Evolutionary conservation across 2,329 filamentous ascomycete species (phyloP), one percentile per base, ranked within the genome.

Genomic region (Aspergillus nomiae): DNA sequence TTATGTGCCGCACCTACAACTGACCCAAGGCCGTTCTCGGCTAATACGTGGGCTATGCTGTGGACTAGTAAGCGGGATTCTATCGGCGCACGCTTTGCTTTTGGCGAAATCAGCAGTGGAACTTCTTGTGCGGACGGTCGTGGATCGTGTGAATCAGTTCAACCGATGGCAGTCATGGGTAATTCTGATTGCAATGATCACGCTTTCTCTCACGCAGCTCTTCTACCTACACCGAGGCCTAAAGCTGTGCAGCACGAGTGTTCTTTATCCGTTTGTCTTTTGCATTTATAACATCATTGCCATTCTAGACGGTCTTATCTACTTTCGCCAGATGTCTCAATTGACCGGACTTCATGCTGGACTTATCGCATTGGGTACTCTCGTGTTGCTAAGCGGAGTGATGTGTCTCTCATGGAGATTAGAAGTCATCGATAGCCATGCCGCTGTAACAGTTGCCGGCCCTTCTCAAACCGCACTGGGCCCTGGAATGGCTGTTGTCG

Each of bases 221-320:
- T 99, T 97, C 80, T 98, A 96, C 78, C 87, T 99, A 64, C 95
- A 99, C 75, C 88, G 92, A 50, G 95, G 95, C 59, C 85, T 99
- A 66, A 97, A 97, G 79, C 85, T 99, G 58, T 93, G 96, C 77
- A 97, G 94, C 60, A 98, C 95, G 26, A 97, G 92, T 72, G 90
- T 98, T 65, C 85, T 99, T 69, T 99, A 99, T 78, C 95, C 95
- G 6, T 89, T 98, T 70, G 94, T 98, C 45, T 99, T 99, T 80
- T 99, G 95, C 84, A 88, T 98, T 67, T 99, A 98, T 85, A 99
- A 99, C 83, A 97, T 99, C 73, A 94, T 98, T 73, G 95, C 95
- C 68, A 99, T 99, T 70, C 83, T 98, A 69, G 95, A 99, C 78
- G 95, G 95, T 36, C 85, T 99, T 69, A 97, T 99, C 71, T 99